Base-by-base conservation (phyloP, 495 filamentous ascomycete species). In the Aspergillus funiculosus region DNA sequence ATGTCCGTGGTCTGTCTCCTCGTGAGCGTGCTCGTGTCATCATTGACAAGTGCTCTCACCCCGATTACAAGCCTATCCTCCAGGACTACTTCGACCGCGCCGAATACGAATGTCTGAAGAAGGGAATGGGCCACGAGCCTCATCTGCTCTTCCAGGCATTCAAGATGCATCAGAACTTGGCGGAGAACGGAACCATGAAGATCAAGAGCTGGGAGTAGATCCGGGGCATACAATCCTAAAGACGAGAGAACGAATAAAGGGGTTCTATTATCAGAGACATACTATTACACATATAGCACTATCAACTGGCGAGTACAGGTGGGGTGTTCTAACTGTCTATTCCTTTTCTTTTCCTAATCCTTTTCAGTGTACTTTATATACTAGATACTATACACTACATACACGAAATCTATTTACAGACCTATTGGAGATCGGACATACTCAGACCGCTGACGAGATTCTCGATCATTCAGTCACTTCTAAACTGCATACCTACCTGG, bases 81-180 rank as follows among this genome's bases (percentile, higher is more conserved):
- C 69, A 71, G 56, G 87, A 88, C 58, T 94, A 94, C 67, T 84
- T 89, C 35, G 85, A 89, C 39, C 85, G 86, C 54, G 88, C 89
- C 14, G 89, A 94, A 72, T 86, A 75, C 55, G 85, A 92, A 68
- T 94, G 88, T 61, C 59, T 94, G 63, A 78, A 74, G 63, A 91
- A 89, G 78, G 89, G 87, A 26, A 86, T 83, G 87, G 87, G 86
- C 30, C 89, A 92, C 64, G 87, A 94, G 72, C 88, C 89, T 18
- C 87, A 94, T 61, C 67, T 92, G 64, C 68, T 95, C 34, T 90
- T 78, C 69, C 81, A 92, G 64, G 70, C 76, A 13, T 94, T 94
- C 66, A 85, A 92, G 62, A 89, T 94, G 87, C 89, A 94, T 66
- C 80, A 83, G 72, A 83, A 86, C 43, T 66, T 95, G 41, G 64